Evolutionary conservation across 108 stramenopile genomes (phyloP).

Genomic region (Cyclotella cryptica): DNA sequence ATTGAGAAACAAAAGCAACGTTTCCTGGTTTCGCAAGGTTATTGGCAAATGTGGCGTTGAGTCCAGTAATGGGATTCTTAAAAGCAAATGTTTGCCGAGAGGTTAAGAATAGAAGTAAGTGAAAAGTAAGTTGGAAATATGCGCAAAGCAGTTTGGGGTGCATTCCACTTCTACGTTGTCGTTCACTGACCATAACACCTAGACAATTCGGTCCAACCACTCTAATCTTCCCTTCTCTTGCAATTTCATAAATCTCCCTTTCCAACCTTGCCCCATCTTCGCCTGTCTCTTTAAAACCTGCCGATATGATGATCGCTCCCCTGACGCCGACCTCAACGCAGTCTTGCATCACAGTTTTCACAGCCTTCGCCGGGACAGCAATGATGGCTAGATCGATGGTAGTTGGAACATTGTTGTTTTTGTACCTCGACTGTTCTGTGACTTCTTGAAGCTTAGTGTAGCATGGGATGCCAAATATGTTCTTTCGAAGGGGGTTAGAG

Average conservation of each 20-base stretch:
- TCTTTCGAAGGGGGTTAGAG: conserved; percentile 19
- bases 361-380: conserved; percentile 42
- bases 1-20: conserved; percentile 38
- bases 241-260: conserved; percentile 37
- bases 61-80: conserved; percentile 41
- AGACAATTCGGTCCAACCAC: conserved; percentile 57
- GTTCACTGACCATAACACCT: conserved; percentile 40
- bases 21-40: conserved; percentile 38
- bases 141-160: not conserved
- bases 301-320: conserved; percentile 51
- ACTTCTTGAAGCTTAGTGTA: conserved; percentile 38
- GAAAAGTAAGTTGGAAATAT: not conserved
- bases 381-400: conserved; percentile 49
- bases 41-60: conserved; percentile 49
- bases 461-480: conserved; percentile 34
- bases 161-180: no score
- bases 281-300: conserved; percentile 53
- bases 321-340: conserved; percentile 51
- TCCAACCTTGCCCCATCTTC: conserved; percentile 40
- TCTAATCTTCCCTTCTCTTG: conserved; percentile 37
- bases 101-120: not conserved
- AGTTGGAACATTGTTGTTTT: not conserved
- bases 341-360: conserved; percentile 45
- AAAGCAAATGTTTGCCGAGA: not conserved
- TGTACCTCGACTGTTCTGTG: not conserved